A percentile compares a stretch with the other conserved stretches of the same genome.
Evolutionary conservation across 352 stramenopile species (phyloP).

Genomic region (Phytopythium montanum): DNA sequence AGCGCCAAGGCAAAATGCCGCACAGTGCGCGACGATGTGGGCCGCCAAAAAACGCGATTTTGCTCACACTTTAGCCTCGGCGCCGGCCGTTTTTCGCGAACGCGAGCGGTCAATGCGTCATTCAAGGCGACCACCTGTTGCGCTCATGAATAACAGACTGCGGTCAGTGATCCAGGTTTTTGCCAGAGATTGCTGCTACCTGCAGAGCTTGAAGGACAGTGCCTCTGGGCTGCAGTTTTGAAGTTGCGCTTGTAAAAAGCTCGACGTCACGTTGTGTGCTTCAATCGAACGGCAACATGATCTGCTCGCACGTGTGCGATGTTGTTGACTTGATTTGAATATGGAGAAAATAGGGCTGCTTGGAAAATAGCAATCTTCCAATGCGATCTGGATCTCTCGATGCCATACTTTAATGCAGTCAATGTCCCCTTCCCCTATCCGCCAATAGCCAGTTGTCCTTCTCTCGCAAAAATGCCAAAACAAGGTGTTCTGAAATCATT

Average conservation of each 20-base stretch:
- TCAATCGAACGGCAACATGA: background rate
- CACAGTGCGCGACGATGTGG: background rate
- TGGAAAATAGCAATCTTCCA: background rate
- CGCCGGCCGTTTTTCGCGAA: constrained; percentile 2
- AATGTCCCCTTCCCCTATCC: background rate
- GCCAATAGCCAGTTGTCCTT: background rate
- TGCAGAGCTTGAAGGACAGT: background rate
- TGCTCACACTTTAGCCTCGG: too few relatives aligned
- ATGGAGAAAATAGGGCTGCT: background rate
- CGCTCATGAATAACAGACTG: background rate
- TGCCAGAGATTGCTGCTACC: background rate
- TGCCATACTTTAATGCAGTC: background rate
- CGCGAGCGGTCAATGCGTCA: background rate
- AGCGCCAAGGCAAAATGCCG: background rate
- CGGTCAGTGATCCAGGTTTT: too few relatives aligned
- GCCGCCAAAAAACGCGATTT: background rate
- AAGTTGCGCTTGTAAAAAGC: background rate
- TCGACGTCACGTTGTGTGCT: background rate
- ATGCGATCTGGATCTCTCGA: background rate
- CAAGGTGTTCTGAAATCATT: too few relatives aligned
- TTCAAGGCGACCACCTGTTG: background rate
- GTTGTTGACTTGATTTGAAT: background rate
- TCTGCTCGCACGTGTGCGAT: background rate
- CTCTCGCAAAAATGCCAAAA: too few relatives aligned
- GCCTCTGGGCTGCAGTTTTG: constrained; percentile 1